A percentile compares a stretch with the other conserved stretches of the same genome.
phyloP scores from a whole-genome alignment of 176 grass and related monocot genomes.

The Panicum miliaceum region DNA sequence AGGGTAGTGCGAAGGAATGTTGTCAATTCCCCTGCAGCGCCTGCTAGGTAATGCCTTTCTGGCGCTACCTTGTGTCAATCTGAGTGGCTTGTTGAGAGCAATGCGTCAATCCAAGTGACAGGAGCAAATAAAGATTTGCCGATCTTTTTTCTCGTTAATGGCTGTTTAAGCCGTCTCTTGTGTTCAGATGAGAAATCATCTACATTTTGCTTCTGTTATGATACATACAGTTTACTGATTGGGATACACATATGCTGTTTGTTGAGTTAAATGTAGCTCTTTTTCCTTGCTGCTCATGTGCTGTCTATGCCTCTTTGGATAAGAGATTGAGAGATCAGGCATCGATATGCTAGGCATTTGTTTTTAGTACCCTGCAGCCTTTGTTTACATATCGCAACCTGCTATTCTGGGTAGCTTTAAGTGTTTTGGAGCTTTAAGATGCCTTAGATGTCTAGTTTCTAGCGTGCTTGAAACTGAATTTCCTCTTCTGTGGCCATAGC shows the following conservation, averaged over 20 bases:
- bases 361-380: slow-evolving; percentile 4
- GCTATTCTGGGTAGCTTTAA: neutral
- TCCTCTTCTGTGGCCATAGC: neutral
- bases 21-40: slow-evolving; percentile 41
- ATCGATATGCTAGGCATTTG: neutral
- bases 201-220: slow-evolving; percentile 42
- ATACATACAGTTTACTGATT: slow-evolving; percentile 28
- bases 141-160: neutral
- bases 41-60: slow-evolving; percentile 55
- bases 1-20: slow-evolving; percentile 70
- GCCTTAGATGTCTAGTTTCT: slow-evolving; percentile 6
- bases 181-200: slow-evolving; percentile 46
- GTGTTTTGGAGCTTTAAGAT: neutral
- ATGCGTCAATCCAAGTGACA: slow-evolving; percentile 26
- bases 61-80: neutral
- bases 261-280: neutral
- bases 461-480: neutral
- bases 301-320: slow-evolving; percentile 9
- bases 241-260: slow-evolving; percentile 27
- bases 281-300: neutral
- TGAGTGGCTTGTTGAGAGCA: slow-evolving; percentile 12
- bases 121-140: slow-evolving; percentile 52
- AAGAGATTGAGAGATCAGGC: slow-evolving; percentile 2
- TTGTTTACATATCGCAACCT: neutral
- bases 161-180: slow-evolving; percentile 23